A percentile compares a stretch with the other conserved stretches of the same genome.
These are phyloP conservation scores for Russula foetens DNA, from an alignment of 768 basidiomycete species.

Conservation along the genomic window DNA sequence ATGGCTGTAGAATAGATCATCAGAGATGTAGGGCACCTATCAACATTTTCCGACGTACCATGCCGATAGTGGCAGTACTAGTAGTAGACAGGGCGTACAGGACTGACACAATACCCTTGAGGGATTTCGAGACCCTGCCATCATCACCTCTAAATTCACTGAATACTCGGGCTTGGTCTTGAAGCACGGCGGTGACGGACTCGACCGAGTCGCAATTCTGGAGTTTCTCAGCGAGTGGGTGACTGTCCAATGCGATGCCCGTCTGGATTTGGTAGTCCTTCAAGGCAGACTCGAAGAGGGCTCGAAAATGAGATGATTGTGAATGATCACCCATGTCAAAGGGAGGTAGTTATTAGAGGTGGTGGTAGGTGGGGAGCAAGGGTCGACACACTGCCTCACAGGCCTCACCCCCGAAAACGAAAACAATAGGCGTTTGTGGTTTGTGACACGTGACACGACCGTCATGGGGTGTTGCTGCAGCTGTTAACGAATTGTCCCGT, in stretches of 20 bases:
- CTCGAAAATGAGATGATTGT: background rate
- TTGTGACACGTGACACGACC: too few species aligned
- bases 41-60: background rate
- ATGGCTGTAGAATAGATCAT: too few species aligned
- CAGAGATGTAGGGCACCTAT: too few species aligned
- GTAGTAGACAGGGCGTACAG: background rate
- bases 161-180: background rate
- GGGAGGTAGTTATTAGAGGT: background rate
- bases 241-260: background rate
- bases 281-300: background rate
- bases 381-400: too few species aligned
- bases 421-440: too few species aligned
- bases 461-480: too few species aligned
- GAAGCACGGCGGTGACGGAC: background rate
- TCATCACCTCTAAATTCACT: background rate
- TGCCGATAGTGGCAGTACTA: background rate
- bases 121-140: background rate
- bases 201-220: background rate
- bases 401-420: too few species aligned
- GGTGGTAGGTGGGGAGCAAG: background rate
- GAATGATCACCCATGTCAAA: background rate
- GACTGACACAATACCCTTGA: background rate
- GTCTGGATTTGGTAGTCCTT: background rate
- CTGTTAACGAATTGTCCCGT: too few species aligned
- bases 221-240: background rate